phyloP scores from a whole-genome alignment of 768 basidiomycete species.

The Gloeostereum incarnatum region DNA sequence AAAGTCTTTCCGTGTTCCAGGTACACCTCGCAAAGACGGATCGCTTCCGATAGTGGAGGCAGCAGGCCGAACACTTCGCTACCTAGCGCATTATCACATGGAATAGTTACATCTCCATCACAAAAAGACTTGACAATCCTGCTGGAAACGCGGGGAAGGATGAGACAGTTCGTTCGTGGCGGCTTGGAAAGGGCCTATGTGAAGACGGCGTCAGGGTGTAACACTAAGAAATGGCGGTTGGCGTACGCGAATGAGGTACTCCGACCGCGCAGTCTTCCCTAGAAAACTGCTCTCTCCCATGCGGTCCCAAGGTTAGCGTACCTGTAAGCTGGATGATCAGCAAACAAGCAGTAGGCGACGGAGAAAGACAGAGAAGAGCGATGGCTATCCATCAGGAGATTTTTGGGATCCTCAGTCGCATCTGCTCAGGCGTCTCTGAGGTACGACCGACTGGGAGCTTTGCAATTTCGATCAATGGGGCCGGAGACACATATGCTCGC shows the following conservation, averaged over 20 bases:
- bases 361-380: too few relatives aligned
- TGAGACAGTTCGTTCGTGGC: constrained; percentile 7
- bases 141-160: constrained; percentile 26
- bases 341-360: too few relatives aligned
- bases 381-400: too few relatives aligned
- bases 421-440: too few relatives aligned
- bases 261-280: constrained; percentile 58
- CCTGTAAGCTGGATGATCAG: too few relatives aligned
- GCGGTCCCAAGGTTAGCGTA: constrained; percentile 45
- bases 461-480: too few relatives aligned
- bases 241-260: constrained; percentile 54
- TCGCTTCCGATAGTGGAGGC: constrained; percentile 51
- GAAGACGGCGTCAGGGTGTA: not conserved
- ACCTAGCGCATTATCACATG: constrained; percentile 22
- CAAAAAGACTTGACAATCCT: constrained; percentile 25
- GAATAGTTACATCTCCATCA: constrained; percentile 20
- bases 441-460: too few relatives aligned
- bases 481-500: too few relatives aligned
- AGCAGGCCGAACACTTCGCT: constrained; percentile 36
- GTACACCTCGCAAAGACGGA: constrained; percentile 54
- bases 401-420: too few relatives aligned
- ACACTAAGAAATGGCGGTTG: not conserved
- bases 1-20: constrained; percentile 51
- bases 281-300: constrained; percentile 48
- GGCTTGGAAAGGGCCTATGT: constrained; percentile 16